phyloP scores from a whole-genome alignment of 441 rosid species.

The Gossypium aridum region DNA sequence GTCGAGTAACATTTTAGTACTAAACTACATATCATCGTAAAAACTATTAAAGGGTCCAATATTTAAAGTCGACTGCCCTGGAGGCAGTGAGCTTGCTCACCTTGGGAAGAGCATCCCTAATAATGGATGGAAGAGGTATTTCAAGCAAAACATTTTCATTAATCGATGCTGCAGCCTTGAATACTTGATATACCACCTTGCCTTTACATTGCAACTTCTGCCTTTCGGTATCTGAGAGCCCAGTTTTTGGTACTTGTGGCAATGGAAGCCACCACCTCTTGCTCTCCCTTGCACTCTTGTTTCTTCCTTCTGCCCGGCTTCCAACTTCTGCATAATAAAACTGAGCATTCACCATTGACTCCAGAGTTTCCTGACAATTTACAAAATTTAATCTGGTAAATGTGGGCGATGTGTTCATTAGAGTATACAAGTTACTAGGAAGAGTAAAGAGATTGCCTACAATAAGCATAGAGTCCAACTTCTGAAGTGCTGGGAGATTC shows the following conservation, averaged over 20 bases:
- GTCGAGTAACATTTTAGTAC: not conserved
- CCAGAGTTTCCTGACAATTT: slow-evolving; percentile 63
- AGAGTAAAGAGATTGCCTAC: slow-evolving; percentile 43
- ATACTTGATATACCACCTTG: slow-evolving; percentile 73
- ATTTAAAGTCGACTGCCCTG: not conserved
- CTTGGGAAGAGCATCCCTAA: slow-evolving; percentile 76
- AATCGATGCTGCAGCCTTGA: slow-evolving; percentile 93
- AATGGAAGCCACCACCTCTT: slow-evolving; percentile 96
- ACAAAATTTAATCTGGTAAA: slow-evolving; percentile 5
- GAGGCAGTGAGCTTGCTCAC: slow-evolving; percentile 30
- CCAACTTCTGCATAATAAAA: slow-evolving; percentile 88
- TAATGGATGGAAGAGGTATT: slow-evolving; percentile 69
- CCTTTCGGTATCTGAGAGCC: slow-evolving; percentile 71
- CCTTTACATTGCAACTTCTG: slow-evolving; percentile 53
- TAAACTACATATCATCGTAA: not conserved
- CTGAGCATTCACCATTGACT: slow-evolving; percentile 81
- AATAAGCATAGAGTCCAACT: slow-evolving; percentile 87
- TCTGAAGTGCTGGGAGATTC: slow-evolving; percentile 95
- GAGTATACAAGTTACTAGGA: not conserved
- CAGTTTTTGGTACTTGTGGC: slow-evolving; percentile 77
- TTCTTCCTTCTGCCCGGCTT: slow-evolving; percentile 75
- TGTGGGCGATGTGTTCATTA: not conserved
- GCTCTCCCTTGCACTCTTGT: slow-evolving; percentile 59
- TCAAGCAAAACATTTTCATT: slow-evolving; percentile 77
- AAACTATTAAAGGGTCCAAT: not conserved